Conservation (phyloP, 1,284 basidiomycete species). For the Crucibulum cyathiforme region DNA sequence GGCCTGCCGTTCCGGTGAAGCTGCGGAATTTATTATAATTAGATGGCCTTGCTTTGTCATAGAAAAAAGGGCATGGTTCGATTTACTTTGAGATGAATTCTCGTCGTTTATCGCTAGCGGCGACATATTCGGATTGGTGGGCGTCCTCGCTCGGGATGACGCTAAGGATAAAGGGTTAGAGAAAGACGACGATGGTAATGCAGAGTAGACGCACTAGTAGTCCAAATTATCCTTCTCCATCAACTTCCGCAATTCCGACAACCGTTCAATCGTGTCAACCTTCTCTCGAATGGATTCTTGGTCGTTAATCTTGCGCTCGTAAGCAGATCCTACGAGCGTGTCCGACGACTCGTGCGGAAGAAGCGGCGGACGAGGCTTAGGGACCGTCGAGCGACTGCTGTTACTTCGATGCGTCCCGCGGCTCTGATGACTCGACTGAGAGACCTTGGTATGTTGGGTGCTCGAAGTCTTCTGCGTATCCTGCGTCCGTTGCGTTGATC, state of each 20-base stretch:
- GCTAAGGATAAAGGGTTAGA: slow-evolving; percentile 25
- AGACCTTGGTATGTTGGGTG: slow-evolving; percentile 27
- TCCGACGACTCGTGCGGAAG: slow-evolving; percentile 65
- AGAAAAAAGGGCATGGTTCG: slow-evolving; percentile 4
- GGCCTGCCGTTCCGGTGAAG: slow-evolving; percentile 87
- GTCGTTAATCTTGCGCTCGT: slow-evolving; percentile 71
- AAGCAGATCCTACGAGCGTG: slow-evolving; percentile 75
- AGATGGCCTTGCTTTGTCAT: slow-evolving; percentile 2
- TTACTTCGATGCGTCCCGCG: slow-evolving; percentile 30
- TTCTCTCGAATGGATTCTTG: slow-evolving; percentile 57
- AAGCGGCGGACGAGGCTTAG: slow-evolving; percentile 50
- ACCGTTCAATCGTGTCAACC: slow-evolving; percentile 64
- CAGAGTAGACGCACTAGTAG: slow-evolving; percentile 75
- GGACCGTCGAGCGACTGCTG: slow-evolving; percentile 34
- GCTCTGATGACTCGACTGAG: slow-evolving; percentile 25
- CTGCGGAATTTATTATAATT: slow-evolving; percentile 42
- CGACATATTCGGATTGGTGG: slow-evolving; percentile 89
- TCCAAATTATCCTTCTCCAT: slow-evolving; percentile 81
- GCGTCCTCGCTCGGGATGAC: slow-evolving; percentile 84
- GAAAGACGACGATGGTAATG: slow-evolving; percentile 2
- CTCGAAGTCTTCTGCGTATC: slow-evolving; percentile 38
- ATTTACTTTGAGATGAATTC: slow-evolving; percentile 84
- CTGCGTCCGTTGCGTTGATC: slow-evolving; percentile 35
- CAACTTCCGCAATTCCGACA: slow-evolving; percentile 70
- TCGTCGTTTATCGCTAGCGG: slow-evolving; percentile 79